Percentiles rank a stretch among this genome's conserved stretches.
These are phyloP conservation scores for Penicillium herquei DNA, from an alignment of 495 filamentous ascomycete genomes.

Conservation along the genomic window DNA sequence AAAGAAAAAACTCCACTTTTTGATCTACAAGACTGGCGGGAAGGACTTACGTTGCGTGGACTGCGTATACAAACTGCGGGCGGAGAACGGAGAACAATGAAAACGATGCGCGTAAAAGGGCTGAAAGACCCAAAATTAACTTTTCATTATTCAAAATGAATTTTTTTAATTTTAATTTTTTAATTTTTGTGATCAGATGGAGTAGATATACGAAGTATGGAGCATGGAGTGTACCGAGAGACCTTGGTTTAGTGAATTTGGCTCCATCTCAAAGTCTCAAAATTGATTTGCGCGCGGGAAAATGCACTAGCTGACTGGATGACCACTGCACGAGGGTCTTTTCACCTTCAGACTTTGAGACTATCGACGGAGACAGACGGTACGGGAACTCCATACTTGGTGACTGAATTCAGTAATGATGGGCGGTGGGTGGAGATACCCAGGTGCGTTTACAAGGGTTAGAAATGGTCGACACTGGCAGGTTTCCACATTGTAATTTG, in stretches of 20 bases:
- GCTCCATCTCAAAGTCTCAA: neutral
- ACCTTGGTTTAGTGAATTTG: neutral
- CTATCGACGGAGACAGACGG: slow-evolving; percentile 4
- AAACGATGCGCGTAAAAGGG: too few relatives aligned
- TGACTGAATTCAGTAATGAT: neutral
- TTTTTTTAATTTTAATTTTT: neutral
- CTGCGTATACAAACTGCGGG: neutral
- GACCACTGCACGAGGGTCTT: neutral
- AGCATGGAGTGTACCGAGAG: neutral
- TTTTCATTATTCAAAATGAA: neutral
- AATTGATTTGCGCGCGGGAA: neutral
- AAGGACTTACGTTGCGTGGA: neutral
- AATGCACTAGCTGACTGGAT: neutral
- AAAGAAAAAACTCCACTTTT: neutral
- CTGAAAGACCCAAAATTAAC: neutral
- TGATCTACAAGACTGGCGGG: slow-evolving; percentile 2
- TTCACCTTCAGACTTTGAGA: neutral
- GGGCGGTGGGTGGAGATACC: neutral
- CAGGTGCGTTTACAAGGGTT: neutral
- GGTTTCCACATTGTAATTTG: neutral
- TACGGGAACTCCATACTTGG: slow-evolving; percentile 2
- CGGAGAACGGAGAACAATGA: too few relatives aligned
- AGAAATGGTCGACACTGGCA: neutral
- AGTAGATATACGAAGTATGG: too few relatives aligned
- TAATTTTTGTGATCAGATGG: too few relatives aligned